These are phyloP conservation scores for Glycine soja DNA, from an alignment of 306 rosid species.

Conservation along the genomic window DNA sequence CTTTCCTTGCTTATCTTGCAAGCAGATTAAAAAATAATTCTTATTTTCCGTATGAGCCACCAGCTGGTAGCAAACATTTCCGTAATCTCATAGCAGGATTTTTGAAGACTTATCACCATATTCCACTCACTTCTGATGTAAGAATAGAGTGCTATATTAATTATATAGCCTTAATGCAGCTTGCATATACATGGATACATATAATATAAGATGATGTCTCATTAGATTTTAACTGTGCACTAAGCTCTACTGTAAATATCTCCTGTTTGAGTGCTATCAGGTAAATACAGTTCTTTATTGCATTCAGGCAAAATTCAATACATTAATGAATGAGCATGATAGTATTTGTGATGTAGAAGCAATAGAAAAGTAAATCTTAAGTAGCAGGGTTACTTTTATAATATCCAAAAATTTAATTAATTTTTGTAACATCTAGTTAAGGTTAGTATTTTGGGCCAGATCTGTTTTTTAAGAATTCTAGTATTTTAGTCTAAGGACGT, in stretches of 20 bases:
- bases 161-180: constrained; percentile 27
- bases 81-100: constrained; percentile 92
- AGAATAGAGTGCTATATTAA: constrained; percentile 47
- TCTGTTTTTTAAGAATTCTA: background rate
- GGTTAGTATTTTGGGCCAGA: constrained; percentile 26
- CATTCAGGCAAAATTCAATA: constrained; percentile 17
- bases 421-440: constrained; percentile 24
- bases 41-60: constrained; percentile 86
- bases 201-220: constrained; percentile 17
- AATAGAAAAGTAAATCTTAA: constrained; percentile 37
- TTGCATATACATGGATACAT: constrained; percentile 34
- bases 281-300: constrained; percentile 37
- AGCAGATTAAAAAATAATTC: constrained; percentile 69
- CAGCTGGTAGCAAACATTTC: constrained; percentile 89
- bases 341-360: constrained; percentile 25
- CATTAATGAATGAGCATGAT: constrained; percentile 29
- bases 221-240: constrained; percentile 7
- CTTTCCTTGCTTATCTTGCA: constrained; percentile 90
- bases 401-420: constrained; percentile 19
- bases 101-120: constrained; percentile 91
- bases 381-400: constrained; percentile 8
- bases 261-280: constrained; percentile 16
- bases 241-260: constrained; percentile 35
- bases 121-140: constrained; percentile 81
- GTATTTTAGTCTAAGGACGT: too few species aligned